Base-by-base conservation (phyloP, 2,329 filamentous ascomycete species). In the Rutstroemia sp. region DNA sequence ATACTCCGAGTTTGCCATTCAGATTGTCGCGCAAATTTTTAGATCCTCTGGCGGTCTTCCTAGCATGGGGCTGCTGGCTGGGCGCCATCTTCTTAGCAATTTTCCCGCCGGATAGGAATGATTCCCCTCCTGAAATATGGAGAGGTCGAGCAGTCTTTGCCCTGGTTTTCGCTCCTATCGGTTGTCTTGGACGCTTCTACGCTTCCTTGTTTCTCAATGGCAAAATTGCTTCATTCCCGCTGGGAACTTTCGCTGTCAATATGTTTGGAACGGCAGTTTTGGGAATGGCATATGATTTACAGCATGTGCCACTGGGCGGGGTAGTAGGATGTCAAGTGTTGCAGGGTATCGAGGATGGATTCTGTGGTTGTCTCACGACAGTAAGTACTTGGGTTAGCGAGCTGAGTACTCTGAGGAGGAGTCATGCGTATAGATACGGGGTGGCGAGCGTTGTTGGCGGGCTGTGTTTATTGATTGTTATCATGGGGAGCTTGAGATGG, bases 201-300 rank as follows among this genome's bases (percentile, higher is more conserved):
- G 71, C 81, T 1, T 87, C 87, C 0, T 68, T 88, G 6, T 70
- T 75, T 23, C 78, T 96, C n/a, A 96, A 96, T 65, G 74, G 79
- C 0, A 76, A 81, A 19, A 63, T 83, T 0, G 70, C 82, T 0
- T 73, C 78, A 0, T 96, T 96, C 63, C 92, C 92, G 0, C 70
- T 96, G 0, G 92, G 92, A 2, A 97, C 92, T 0, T 96, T 96
- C 65, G 73, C 75, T 0, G 89, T 87, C 27, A 97, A 97, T 66
- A 76, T 95, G 4, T 69, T 86, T 14, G 92, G 92, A 4, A 91
- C 89, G 0, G 79, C 79, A 0, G 71, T 96, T 16, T 70, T 95
- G 50, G 91, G 82, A 14, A 84, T 90, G 78, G 80, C 83, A 30
- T 95, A 82, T 75, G 88, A 95, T 66, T 73, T 96, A 51, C 88